Evolutionary conservation across 2,329 filamentous ascomycete species (phyloP).

Genomic region (Sporothrix humicola): DNA sequence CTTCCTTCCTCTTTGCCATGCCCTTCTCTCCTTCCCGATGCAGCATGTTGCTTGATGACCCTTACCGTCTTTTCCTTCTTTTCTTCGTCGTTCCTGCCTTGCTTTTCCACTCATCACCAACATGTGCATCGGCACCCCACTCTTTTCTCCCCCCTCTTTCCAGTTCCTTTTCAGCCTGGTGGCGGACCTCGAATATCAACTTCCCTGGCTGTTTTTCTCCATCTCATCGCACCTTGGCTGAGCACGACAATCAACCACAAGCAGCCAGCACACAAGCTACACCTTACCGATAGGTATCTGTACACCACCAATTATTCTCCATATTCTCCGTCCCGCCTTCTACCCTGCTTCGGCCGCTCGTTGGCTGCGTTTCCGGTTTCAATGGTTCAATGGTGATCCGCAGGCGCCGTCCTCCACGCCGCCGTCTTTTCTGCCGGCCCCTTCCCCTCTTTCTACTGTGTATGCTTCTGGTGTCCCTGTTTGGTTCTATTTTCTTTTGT

Average conservation of each 20-base stretch:
- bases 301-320: neutral
- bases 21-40: constrained; percentile 9
- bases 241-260: neutral
- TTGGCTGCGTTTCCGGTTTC: constrained; percentile 3
- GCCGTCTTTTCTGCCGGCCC: neutral
- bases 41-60: neutral
- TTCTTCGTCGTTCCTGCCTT: neutral
- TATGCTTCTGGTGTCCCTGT: neutral
- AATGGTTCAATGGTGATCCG: constrained; percentile 19
- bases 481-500: neutral
- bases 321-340: neutral
- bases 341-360: neutral
- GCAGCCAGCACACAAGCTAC: neutral
- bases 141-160: neutral
- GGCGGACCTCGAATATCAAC: too few species aligned
- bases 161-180: constrained; percentile 2
- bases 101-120: constrained; percentile 1
- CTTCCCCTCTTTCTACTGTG: neutral
- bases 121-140: neutral
- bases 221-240: constrained; percentile 15
- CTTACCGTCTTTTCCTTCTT: neutral
- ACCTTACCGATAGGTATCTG: neutral
- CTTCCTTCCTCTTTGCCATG: neutral
- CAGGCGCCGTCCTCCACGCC: constrained; percentile 20
- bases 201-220: too few species aligned